Conservation (phyloP, 495 filamentous ascomycete species). For the Talaromyces ruber region DNA sequence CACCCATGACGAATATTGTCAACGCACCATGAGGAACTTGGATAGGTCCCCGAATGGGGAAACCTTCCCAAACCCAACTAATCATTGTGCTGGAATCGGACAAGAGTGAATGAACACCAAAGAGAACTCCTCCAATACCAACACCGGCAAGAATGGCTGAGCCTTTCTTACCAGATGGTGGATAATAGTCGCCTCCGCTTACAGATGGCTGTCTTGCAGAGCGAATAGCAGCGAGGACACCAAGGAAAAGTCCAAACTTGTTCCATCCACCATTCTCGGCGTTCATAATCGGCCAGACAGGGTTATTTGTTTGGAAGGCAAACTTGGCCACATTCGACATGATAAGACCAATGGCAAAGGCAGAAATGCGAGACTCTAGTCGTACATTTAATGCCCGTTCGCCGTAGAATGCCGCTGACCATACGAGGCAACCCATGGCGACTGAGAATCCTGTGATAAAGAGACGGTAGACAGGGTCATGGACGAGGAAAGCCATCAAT, state of each 20-base stretch:
- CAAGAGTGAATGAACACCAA: conserved; percentile 85
- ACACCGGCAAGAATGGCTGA: conserved; percentile 65
- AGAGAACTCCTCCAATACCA: conserved; percentile 77
- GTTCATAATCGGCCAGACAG: conserved; percentile 93
- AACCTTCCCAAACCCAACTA: conserved; percentile 98
- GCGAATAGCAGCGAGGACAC: conserved; percentile 60
- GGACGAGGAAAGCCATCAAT: conserved; percentile 69
- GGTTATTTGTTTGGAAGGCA: conserved; percentile 93
- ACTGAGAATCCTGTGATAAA: conserved; percentile 76
- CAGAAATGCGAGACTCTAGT: conserved; percentile 72
- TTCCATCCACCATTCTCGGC: conserved; percentile 87
- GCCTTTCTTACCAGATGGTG: conserved; percentile 45
- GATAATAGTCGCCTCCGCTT: conserved; percentile 43
- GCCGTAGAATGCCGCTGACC: conserved; percentile 70
- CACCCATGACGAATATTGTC: conserved; percentile 79
- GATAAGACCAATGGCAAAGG: conserved; percentile 75
- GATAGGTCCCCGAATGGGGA: conserved; percentile 81
- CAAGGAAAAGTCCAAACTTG: conserved; percentile 69
- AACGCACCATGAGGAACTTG: conserved; percentile 80
- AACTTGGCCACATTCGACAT: conserved; percentile 87
- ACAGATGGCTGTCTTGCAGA: conserved; percentile 53
- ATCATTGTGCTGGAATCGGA: conserved; percentile 99
- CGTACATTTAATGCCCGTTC: conserved; percentile 65
- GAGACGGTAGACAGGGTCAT: conserved; percentile 65
- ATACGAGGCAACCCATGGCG: conserved; percentile 66